Evolutionary conservation across 352 stramenopile genomes (phyloP), one percentile per base, ranked within the genome.

Genomic region (Phytophthora europaea): DNA sequence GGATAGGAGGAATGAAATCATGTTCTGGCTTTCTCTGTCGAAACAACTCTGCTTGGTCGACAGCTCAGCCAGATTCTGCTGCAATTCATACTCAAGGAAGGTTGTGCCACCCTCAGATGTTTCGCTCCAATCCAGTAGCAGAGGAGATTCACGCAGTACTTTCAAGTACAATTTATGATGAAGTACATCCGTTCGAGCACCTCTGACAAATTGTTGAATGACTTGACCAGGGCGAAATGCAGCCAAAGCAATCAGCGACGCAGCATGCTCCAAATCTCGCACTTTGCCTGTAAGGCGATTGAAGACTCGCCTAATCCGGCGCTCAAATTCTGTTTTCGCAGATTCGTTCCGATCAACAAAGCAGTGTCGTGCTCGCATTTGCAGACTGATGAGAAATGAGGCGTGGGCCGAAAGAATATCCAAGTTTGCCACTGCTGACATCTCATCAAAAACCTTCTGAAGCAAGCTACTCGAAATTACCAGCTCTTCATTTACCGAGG

Each of bases 281-380:
- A 20, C 16, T 28, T 69, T 74, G 36, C 54, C 78, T 10, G 76
- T 80, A 18, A 88, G 76, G 9, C 70, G 74, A 59, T 88, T 88
- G 45, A 84, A 73, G 20, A 74, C 63, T 6, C 65, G 47, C 33
- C 67, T 56, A 4, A 83, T 33, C 16, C 70, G 61, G 18, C 73
- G 69, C 56, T 65, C 67, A 26, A 81, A 73, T 10, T 56, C 50
- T 12, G 28, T 45, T 47, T 48, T 67, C 4, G 61, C 18, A 12
- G 43, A 10, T 12, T 53, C 23, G 26, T 66, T 68, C 9, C 33
- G 20, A n/a, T 73, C 43, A 23, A 66, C 16, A 6, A 84, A 69
- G 28, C 23, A 51, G 1, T 23, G n/a, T 40, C 62, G 52, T 2
- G 54, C 45, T 18, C 63, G 64, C 31, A 80, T 63, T 61, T 88